Evolutionary conservation across 495 filamentous ascomycete species (phyloP).

Genomic region (Xylaria telfairii): DNA sequence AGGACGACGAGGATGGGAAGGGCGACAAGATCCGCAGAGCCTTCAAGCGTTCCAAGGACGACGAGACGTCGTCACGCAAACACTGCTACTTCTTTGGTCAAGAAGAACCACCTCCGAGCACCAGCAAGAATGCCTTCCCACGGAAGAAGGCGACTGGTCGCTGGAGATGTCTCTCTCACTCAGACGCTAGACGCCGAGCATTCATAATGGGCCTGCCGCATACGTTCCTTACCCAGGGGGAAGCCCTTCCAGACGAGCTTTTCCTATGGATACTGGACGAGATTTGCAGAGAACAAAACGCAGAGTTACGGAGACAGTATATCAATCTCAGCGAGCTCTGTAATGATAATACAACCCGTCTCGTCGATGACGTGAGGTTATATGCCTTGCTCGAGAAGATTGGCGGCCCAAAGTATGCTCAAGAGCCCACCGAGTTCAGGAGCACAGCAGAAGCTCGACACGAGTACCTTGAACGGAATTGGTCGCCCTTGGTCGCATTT

Average conservation of each 20-base stretch:
- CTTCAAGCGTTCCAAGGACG: slow-evolving; percentile 76
- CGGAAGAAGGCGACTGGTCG: slow-evolving; percentile 35
- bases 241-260: slow-evolving; percentile 69
- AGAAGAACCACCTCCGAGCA: slow-evolving; percentile 29
- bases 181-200: slow-evolving; percentile 61
- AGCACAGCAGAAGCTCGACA: slow-evolving; percentile 31
- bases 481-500: slow-evolving; percentile 42
- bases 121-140: slow-evolving; percentile 42
- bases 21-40: slow-evolving; percentile 69
- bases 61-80: slow-evolving; percentile 55
- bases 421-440: slow-evolving; percentile 28
- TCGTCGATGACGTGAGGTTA: slow-evolving; percentile 45
- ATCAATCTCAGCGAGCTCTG: slow-evolving; percentile 50
- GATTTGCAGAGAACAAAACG: slow-evolving; percentile 64
- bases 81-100: slow-evolving; percentile 72
- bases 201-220: slow-evolving; percentile 73
- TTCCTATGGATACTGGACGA: slow-evolving; percentile 77
- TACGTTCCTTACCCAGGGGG: slow-evolving; percentile 59
- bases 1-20: slow-evolving; percentile 60
- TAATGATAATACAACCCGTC: slow-evolving; percentile 43
- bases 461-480: slow-evolving; percentile 42
- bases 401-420: slow-evolving; percentile 46
- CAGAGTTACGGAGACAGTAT: slow-evolving; percentile 71
- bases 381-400: slow-evolving; percentile 47
- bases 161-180: slow-evolving; percentile 52